Base-by-base conservation (phyloP, 495 filamentous ascomycete species). In the Xylaria curta region DNA sequence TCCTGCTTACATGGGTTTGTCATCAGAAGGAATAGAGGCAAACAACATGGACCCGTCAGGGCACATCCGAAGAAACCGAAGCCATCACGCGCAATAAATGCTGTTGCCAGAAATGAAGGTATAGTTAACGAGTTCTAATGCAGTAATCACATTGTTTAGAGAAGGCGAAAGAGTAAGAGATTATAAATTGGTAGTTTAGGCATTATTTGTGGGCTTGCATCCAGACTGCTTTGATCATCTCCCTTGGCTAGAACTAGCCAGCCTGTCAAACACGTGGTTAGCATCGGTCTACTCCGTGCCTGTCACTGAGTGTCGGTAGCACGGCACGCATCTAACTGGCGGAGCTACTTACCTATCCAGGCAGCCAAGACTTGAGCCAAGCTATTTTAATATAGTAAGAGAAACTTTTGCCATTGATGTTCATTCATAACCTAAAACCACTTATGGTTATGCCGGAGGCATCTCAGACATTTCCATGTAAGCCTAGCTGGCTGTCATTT, bases 211-310 rank as follows among this genome's bases (percentile, higher is more conserved):
- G 21, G 26, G 53, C 4, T 56, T 28, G 1, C 4, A 38, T 13
- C 28, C n/a, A 60, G 33, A 60, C 5, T 38, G 31, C 58, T 40
- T 10, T 60, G 58, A 21, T 40, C 24, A 21, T 60, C 17, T 24
- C 17, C n/a, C 28, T 31, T 40, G 33, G 33, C 31, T 4, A 60
- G 54, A 59, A 15, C 38, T 44, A 36, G 69, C 69, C 62, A 71
- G 36, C 69, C 51, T 71, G 69, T 71, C 62, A 71, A 71, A 66
- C 69, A 71, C 69, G 69, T 71, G 69, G 69, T 66, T 53, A 59
- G 62, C 53, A 24, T 71, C 69, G 69, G 60, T 26, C 61, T 65
- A 56, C 33, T 47, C 60, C 60, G 69, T 47, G 51, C 49, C 53
- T 12, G n/a, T 54, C 36, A 38, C 36, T 38, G 36, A 38, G 26